phyloP scores from a whole-genome alignment of 1,284 basidiomycete species.

The Coniferiporia sulphurascens region DNA sequence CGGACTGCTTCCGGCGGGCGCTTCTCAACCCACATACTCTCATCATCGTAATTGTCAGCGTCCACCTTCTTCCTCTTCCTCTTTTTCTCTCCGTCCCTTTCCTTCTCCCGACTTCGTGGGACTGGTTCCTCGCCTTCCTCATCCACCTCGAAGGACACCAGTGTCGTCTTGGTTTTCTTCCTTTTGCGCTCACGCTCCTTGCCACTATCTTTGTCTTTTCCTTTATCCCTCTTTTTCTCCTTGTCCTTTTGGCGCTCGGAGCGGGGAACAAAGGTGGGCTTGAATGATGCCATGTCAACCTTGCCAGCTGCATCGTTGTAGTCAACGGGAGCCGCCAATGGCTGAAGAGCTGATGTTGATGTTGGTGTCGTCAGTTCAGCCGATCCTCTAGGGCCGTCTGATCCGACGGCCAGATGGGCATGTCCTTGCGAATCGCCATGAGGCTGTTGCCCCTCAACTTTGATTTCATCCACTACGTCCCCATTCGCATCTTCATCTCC shows the following conservation, averaged over 20 bases:
- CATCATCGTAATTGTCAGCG: conserved; percentile 40
- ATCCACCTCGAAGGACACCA: conserved; percentile 35
- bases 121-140: conserved; percentile 23
- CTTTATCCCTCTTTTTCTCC: conserved; percentile 36
- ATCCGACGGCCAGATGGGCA: neutral
- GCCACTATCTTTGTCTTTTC: conserved; percentile 42
- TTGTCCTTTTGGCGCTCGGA: conserved; percentile 32
- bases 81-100: conserved; percentile 24
- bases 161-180: conserved; percentile 29
- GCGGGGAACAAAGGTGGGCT: conserved; percentile 75
- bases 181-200: conserved; percentile 33
- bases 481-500: conserved; percentile 61
- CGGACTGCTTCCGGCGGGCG: conserved; percentile 41
- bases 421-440: neutral
- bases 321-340: neutral
- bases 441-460: neutral
- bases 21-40: conserved; percentile 63
- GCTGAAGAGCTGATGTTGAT: neutral
- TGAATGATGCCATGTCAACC: conserved; percentile 64
- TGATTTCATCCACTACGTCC: neutral
- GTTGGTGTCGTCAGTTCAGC: neutral
- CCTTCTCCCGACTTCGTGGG: conserved; percentile 13
- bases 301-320: conserved; percentile 24
- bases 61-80: conserved; percentile 31
- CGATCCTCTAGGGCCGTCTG: neutral